Conservation (phyloP, 73 alveolate genomes). For the Tetrahymena malaccensis region DNA sequence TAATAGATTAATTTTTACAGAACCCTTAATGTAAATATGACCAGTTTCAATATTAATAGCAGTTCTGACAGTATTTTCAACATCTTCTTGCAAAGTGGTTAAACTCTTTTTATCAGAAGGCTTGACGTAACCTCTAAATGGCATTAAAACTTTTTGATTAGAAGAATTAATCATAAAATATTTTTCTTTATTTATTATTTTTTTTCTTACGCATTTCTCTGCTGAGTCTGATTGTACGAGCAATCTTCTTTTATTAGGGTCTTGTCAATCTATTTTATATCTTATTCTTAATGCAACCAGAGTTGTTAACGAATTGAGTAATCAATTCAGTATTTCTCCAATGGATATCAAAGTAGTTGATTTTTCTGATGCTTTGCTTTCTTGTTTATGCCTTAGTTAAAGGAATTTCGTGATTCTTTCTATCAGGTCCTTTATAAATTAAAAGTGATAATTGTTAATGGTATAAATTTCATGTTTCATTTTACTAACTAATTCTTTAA, state of each 20-base stretch:
- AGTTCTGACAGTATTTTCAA: slow-evolving; percentile 20
- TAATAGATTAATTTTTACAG: not conserved
- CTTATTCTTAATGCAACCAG: slow-evolving; percentile 52
- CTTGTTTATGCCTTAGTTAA: slow-evolving; percentile 9
- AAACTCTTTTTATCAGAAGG: slow-evolving; percentile 30
- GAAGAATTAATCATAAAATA: not conserved
- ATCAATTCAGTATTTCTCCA: slow-evolving; percentile 68
- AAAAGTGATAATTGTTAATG: not conserved
- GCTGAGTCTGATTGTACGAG: slow-evolving; percentile 36
- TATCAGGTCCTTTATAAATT: not conserved
- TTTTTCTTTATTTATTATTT: not conserved
- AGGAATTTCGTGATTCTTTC: slow-evolving; percentile 3
- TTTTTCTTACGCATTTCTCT: slow-evolving; percentile 37
- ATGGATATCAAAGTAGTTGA: slow-evolving; percentile 49
- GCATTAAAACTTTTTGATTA: slow-evolving; percentile 2
- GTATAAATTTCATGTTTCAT: not conserved
- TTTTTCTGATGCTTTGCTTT: slow-evolving; percentile 46
- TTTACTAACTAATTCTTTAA: slow-evolving; percentile 45
- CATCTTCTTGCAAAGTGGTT: slow-evolving; percentile 18
- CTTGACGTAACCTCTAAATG: not conserved
- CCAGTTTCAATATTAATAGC: slow-evolving; percentile 23
- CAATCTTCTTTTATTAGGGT: slow-evolving; percentile 34
- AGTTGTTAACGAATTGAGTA: slow-evolving; percentile 50
- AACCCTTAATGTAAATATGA: not conserved
- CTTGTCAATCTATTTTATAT: slow-evolving; percentile 47